Evolutionary conservation across 2,329 filamentous ascomycete species (phyloP).

Genomic region (Fusarium palustre): DNA sequence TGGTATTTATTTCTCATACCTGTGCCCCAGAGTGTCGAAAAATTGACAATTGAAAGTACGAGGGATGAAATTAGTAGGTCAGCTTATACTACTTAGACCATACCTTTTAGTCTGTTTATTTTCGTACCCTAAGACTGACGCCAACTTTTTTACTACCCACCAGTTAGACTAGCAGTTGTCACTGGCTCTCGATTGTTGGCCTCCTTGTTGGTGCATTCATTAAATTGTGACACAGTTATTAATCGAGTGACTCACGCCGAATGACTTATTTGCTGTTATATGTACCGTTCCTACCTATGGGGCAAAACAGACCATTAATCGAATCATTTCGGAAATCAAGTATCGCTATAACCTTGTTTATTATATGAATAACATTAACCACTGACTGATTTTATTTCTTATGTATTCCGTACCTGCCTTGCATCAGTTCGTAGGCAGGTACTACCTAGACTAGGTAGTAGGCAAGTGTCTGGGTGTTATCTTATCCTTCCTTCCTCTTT

Average conservation of each 20-base stretch:
- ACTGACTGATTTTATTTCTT: conserved; percentile 18
- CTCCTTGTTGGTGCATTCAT: conserved; percentile 5
- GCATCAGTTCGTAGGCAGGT: too few species aligned
- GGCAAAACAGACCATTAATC: neutral
- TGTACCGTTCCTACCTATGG: neutral
- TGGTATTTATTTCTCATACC: neutral
- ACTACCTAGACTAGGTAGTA: too few species aligned
- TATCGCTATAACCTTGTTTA: conserved; percentile 8
- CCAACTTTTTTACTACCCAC: too few species aligned
- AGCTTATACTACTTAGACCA: too few species aligned
- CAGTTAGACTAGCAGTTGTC: too few species aligned
- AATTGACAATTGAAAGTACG: too few species aligned
- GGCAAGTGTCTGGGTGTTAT: too few species aligned
- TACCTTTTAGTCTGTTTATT: too few species aligned
- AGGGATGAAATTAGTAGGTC: too few species aligned
- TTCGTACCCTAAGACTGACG: too few species aligned
- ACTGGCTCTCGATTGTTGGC: neutral
- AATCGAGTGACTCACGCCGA: conserved; percentile 44
- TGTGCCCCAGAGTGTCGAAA: too few species aligned
- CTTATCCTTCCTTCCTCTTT: neutral
- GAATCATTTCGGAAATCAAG: neutral
- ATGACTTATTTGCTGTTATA: conserved; percentile 37
- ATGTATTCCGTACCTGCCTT: too few species aligned
- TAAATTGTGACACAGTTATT: neutral
- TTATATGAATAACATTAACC: conserved; percentile 4